Base-by-base conservation (phyloP, 2,329 filamentous ascomycete species). In the Chalaropsis thielavioides region DNA sequence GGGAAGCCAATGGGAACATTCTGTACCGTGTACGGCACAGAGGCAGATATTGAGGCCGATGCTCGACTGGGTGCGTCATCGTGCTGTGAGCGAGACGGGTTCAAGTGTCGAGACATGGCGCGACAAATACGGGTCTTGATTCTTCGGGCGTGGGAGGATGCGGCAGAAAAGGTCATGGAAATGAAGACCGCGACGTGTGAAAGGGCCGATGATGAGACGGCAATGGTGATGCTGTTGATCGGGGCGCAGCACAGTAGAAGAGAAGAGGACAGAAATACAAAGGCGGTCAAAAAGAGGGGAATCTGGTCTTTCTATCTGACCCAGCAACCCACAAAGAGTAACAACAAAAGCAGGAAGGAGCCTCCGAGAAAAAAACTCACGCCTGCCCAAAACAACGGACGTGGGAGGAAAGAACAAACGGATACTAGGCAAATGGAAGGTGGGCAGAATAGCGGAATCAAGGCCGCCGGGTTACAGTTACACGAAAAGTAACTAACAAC, bases 1-100 rank as follows among this genome's bases (percentile, higher is more conserved):
- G 66, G 51, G 22, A 43, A 63, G n/a, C 60, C 62, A 38, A 68
- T 40, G 24, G 68, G 68, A 1, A 40, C n/a, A 19, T 64, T 59
- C 27, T 43, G 62, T 19, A 68, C 38, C 13, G 49, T 27, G 27
- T 68, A 68, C 4, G 58, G 10, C 11, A 46, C 22, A 11, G 61
- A 35, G 19, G 62, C 38, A 17, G 35, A 54, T 22, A 17, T n/a
- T 24, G 49, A n/a, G 40, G 56, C 19, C 24, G 62, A 49, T 24
- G 41, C 27, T 31, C 61, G 49, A 44, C 62, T 44, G 19, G 60
- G 49, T 17, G 63, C 41, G 3, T 64, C 64, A 24, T 56, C 49
- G 38, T 67, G 66, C 38, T 43, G 64, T n/a, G 66, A 65, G 35
- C 65, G 38, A 7, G 58, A 35, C 2, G 66, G 66, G 38, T 51